A percentile compares a stretch with the other conserved stretches of the same genome.
Evolutionary conservation across 2,329 filamentous ascomycete genomes (phyloP).

Genomic region (Setomelanomma holmii): DNA sequence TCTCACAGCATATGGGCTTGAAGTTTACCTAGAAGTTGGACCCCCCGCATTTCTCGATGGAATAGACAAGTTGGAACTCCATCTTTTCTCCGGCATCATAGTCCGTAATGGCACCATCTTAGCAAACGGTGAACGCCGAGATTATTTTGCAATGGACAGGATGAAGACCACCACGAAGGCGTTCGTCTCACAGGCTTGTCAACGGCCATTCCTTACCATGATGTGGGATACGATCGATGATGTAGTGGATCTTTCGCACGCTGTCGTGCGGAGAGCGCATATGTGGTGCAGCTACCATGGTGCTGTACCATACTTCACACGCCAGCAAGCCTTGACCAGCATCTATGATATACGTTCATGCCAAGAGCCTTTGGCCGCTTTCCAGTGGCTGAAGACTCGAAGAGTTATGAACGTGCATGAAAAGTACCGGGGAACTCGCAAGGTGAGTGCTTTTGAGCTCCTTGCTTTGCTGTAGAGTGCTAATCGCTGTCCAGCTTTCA

Average conservation of each 20-base stretch:
- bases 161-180: slow-evolving; percentile 48
- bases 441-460: too few species aligned
- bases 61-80: slow-evolving; percentile 31
- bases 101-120: slow-evolving; percentile 47
- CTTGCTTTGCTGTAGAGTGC: too few species aligned
- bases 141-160: slow-evolving; percentile 50
- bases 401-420: slow-evolving; percentile 48
- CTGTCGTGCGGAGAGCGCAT: slow-evolving; percentile 43
- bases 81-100: slow-evolving; percentile 38
- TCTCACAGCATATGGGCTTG: slow-evolving; percentile 39
- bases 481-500: slow-evolving; percentile 34
- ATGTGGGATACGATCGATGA: slow-evolving; percentile 50
- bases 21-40: slow-evolving; percentile 43
- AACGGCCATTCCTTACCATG: slow-evolving; percentile 45
- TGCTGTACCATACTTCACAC: slow-evolving; percentile 37
- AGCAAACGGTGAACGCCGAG: slow-evolving; percentile 42
- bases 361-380: slow-evolving; percentile 45
- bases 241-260: slow-evolving; percentile 42
- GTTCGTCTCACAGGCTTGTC: slow-evolving; percentile 47
- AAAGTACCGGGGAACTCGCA: slow-evolving; percentile 37
- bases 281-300: slow-evolving; percentile 50
- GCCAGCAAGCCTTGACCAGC: slow-evolving; percentile 33
- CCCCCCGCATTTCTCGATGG: slow-evolving; percentile 44
- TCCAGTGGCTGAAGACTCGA: slow-evolving; percentile 47
- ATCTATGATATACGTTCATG: slow-evolving; percentile 31